Evolutionary conservation across 495 filamentous ascomycete species (phyloP).

Genomic region (Aspergillus campestris): DNA sequence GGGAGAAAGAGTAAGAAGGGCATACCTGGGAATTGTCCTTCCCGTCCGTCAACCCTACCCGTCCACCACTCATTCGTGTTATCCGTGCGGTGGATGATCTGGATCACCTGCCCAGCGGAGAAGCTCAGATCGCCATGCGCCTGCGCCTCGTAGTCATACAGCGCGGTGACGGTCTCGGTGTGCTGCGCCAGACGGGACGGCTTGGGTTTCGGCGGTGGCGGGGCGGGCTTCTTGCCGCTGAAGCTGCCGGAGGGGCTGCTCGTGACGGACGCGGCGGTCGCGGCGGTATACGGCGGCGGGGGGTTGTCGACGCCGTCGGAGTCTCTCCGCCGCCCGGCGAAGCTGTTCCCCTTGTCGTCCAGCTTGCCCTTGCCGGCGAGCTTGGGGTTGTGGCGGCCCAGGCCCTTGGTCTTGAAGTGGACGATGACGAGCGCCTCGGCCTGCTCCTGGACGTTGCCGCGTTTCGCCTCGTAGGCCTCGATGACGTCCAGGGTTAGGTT

Average conservation of each 20-base stretch:
- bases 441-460: slow-evolving; percentile 74
- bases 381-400: slow-evolving; percentile 39
- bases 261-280: slow-evolving; percentile 23
- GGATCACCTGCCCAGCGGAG: slow-evolving; percentile 80
- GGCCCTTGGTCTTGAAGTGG: slow-evolving; percentile 79
- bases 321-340: slow-evolving; percentile 26
- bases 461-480: slow-evolving; percentile 80
- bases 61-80: slow-evolving; percentile 98
- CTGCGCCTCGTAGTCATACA: slow-evolving; percentile 95
- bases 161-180: slow-evolving; percentile 66
- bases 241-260: slow-evolving; percentile 44
- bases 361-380: slow-evolving; percentile 36
- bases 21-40: slow-evolving; percentile 93
- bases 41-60: slow-evolving; percentile 63
- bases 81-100: slow-evolving; percentile 68
- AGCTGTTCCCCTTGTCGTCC: slow-evolving; percentile 28
- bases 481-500: slow-evolving; percentile 84
- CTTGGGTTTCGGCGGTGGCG: slow-evolving; percentile 89
- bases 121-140: slow-evolving; percentile 94
- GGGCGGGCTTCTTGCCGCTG: slow-evolving; percentile 78
- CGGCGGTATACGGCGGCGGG: slow-evolving; percentile 60
- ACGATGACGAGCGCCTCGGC: slow-evolving; percentile 72
- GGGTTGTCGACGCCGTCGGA: slow-evolving; percentile 50
- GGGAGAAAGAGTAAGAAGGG: neutral
- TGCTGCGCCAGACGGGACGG: slow-evolving; percentile 63